These are phyloP conservation scores for Chimonanthus praecox DNA, from an alignment of 164 flowering plant genomes.

Conservation along the genomic window DNA sequence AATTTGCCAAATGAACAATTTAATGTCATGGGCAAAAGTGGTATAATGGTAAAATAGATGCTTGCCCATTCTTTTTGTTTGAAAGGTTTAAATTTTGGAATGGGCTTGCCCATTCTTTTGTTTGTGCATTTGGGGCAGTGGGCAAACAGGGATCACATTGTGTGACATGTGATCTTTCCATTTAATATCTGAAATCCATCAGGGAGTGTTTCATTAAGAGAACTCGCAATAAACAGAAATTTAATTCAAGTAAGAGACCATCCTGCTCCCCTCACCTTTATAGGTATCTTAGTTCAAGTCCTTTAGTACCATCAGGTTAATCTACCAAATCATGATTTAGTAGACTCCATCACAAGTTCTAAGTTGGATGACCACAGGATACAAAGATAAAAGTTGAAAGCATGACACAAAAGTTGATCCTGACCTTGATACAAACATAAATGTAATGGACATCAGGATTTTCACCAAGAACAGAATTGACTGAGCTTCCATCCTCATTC, in stretches of 20 bases:
- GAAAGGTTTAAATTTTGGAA: no score
- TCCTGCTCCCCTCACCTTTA: not conserved
- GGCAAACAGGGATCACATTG: no score
- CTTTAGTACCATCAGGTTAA: not conserved
- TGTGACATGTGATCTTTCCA: no score
- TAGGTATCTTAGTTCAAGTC: not conserved
- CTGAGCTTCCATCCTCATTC: constrained; percentile 43
- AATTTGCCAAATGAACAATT: no score
- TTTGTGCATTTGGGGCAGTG: no score
- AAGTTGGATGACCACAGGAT: not conserved
- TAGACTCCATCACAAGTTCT: not conserved
- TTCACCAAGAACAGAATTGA: constrained; percentile 39
- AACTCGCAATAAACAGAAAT: not conserved
- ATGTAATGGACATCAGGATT: constrained; percentile 76
- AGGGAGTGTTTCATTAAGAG: no score
- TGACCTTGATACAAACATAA: constrained; percentile 71
- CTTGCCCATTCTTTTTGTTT: no score
- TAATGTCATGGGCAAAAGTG: no score
- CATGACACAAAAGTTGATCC: constrained; percentile 1
- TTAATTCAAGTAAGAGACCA: not conserved
- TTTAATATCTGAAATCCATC: no score
- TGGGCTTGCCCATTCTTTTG: no score
- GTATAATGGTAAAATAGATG: no score
- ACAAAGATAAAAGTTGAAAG: not conserved
- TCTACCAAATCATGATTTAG: not conserved